These are phyloP conservation scores for Eurotiales sp. DNA, from an alignment of 2,329 filamentous ascomycete species.

Conservation along the genomic window DNA sequence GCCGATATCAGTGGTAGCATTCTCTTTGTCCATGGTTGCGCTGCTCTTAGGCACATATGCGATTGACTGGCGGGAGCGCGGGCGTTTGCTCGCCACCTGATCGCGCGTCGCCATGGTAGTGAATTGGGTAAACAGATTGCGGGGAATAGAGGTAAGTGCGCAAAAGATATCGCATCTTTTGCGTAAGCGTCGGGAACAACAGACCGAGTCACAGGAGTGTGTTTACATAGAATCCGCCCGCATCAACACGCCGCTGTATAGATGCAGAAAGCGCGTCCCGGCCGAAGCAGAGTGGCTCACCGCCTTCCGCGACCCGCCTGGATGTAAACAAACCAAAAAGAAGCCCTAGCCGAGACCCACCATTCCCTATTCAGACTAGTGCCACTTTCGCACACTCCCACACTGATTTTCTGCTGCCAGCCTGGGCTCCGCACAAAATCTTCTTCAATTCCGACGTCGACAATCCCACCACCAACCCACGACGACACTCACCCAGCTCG, in stretches of 20 bases:
- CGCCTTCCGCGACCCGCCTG: slow-evolving; percentile 9
- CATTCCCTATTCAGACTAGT: slow-evolving; percentile 31
- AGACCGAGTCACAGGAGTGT: background rate
- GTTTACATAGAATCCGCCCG: background rate
- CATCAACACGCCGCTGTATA: background rate
- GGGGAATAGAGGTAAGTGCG: background rate
- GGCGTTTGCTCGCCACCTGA: slow-evolving; percentile 29
- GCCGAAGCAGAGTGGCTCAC: background rate
- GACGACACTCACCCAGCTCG: slow-evolving; percentile 18
- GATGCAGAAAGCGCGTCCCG: background rate
- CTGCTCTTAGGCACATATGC: slow-evolving; percentile 54
- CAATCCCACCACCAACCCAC: slow-evolving; percentile 23
- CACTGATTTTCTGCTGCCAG: slow-evolving; percentile 32
- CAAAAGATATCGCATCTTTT: background rate
- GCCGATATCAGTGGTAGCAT: slow-evolving; percentile 65
- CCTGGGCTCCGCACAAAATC: slow-evolving; percentile 30
- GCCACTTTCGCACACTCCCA: slow-evolving; percentile 31
- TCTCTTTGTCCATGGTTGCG: slow-evolving; percentile 66
- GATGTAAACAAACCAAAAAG: slow-evolving; percentile 42
- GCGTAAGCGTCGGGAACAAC: background rate
- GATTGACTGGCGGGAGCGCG: slow-evolving; percentile 65
- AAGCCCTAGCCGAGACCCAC: slow-evolving; percentile 40
- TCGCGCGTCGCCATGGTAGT: slow-evolving; percentile 32
- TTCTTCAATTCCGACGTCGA: slow-evolving; percentile 39
- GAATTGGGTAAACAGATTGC: background rate